These are phyloP conservation scores for Arabis hirsuta DNA, from an alignment of 345 rosid genomes.

Conservation along the genomic window DNA sequence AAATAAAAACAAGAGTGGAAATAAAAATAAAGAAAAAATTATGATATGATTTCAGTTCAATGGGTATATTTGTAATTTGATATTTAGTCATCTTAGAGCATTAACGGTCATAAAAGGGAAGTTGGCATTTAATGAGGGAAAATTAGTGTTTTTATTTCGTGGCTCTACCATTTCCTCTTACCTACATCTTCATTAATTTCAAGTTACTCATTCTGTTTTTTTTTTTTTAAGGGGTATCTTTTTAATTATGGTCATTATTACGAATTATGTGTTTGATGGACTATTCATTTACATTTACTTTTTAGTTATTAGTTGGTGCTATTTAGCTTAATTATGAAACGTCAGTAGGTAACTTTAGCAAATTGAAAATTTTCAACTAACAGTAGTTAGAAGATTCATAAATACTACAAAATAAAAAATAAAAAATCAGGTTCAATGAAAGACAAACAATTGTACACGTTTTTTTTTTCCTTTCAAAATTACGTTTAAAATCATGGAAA, in stretches of 20 bases:
- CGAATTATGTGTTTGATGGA: conserved; percentile 30
- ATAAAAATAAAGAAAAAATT: neutral
- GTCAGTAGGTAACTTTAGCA: neutral
- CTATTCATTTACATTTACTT: neutral
- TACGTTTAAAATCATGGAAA: neutral
- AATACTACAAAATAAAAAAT: neutral
- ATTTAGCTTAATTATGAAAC: neutral
- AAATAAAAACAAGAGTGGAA: too few species aligned
- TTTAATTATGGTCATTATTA: conserved; percentile 40
- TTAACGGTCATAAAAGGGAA: conserved; percentile 47
- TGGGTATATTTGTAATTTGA: conserved; percentile 32
- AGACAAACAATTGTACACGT: neutral
- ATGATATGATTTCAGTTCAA: neutral
- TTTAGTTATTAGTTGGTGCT: conserved; percentile 9
- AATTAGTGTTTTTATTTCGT: conserved; percentile 30
- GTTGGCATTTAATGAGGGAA: conserved; percentile 43
- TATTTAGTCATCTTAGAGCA: conserved; percentile 26
- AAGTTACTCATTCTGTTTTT: conserved; percentile 40
- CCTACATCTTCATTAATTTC: conserved; percentile 37
- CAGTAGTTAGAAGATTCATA: neutral
- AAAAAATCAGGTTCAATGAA: neutral
- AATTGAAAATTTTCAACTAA: neutral
- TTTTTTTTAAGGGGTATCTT: conserved; percentile 4
- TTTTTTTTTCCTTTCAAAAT: neutral
- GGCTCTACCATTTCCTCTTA: conserved; percentile 42